Base-by-base conservation (phyloP, 140 eudicot species). In the Bidens hawaiensis region DNA sequence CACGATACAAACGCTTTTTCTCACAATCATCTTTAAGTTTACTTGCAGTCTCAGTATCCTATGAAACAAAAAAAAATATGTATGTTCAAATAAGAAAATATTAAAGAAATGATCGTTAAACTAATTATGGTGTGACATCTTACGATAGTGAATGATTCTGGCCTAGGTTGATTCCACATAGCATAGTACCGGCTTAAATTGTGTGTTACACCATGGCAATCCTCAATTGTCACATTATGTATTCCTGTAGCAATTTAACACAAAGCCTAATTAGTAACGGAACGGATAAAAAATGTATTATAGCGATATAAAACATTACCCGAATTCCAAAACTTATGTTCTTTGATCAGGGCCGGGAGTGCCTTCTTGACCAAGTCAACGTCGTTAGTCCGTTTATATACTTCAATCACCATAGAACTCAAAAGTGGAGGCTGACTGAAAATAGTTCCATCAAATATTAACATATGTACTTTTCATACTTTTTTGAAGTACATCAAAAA, bases 151-250 rank as follows among this genome's bases (percentile, higher is more conserved):
- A 70, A 79, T 4, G 99, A 93, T 75, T 93, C 99, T 60, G 99
- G 96, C 75, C 99, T 81, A 4, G 99, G 94, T 70, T 85, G 69
- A 60, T 85, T 75, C 99, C 99, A 93, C 93, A 80, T 88, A 23
- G 99, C 99, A 64, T 88, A 93, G 61, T 88, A 93, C 23, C 99
- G 83, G 48, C 89, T 88, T 71, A 93, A 81, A 49, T 62, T 54
- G 65, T 88, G 94, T 33, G 25, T 67, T 9, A 19, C n/a, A 31
- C 99, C 99, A 34, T 76, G 54, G 51, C 65, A 46, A 70, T 88
- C 99, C 68, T 60, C 52, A 68, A 93, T 77, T 6, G 52, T 70
- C 75, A 82, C 91, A 64, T 62, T 82, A 76, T 93, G 99, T 15
- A 88, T 60, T 66, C 95, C 96, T 93, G 40, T 42, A n/a, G n/a